These are phyloP conservation scores for Stromatinia cepivora DNA, from an alignment of 2,329 filamentous ascomycete species.

Conservation along the genomic window DNA sequence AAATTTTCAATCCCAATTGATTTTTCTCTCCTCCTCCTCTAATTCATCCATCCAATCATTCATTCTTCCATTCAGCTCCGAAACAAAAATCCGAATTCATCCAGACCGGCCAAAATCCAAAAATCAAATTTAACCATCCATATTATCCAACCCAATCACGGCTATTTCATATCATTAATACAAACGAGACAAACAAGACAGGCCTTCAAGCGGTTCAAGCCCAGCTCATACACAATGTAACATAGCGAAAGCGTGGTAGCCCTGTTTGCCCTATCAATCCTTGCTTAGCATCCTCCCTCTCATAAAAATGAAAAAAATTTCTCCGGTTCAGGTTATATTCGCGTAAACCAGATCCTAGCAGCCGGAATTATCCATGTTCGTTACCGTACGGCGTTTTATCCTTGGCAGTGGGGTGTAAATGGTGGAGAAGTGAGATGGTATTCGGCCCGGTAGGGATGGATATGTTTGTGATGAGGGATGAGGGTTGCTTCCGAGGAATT, in stretches of 20 bases:
- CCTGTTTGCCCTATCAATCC: slow-evolving; percentile 12
- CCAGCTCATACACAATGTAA: neutral
- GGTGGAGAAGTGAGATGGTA: neutral
- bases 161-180: neutral
- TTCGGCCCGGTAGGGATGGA: slow-evolving; percentile 6
- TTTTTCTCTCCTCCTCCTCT: neutral
- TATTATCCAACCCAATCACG: slow-evolving; percentile 3
- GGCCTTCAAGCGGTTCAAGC: neutral
- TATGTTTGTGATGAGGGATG: neutral
- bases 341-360: neutral
- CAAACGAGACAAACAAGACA: neutral
- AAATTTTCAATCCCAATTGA: neutral
- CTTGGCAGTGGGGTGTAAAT: neutral
- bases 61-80: neutral
- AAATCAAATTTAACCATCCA: neutral
- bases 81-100: neutral
- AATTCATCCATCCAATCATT: neutral
- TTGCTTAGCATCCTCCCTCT: neutral
- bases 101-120: neutral
- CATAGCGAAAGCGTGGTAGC: slow-evolving; percentile 5
- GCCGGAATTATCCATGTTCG: neutral
- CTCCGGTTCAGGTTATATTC: neutral
- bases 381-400: neutral
- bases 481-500: neutral
- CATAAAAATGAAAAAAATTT: neutral